Evolutionary conservation across 768 basidiomycete species (phyloP).

Genomic region (Mycena galopus): DNA sequence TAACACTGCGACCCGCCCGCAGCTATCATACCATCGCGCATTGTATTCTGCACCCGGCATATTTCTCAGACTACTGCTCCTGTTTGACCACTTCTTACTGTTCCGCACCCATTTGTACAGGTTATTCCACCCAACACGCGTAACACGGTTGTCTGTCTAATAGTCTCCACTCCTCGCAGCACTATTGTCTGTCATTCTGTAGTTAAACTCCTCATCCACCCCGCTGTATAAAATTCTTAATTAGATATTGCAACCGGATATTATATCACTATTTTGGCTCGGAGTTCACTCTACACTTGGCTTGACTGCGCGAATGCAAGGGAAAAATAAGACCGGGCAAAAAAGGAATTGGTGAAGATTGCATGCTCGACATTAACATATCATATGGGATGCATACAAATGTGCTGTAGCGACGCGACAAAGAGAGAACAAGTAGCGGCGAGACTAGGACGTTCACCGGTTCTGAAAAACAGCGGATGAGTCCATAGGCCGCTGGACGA

Average conservation of each 20-base stretch:
- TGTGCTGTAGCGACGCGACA: constrained; percentile 30
- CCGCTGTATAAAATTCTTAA: constrained; percentile 69
- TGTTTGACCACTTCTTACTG: constrained; percentile 58
- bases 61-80: constrained; percentile 68
- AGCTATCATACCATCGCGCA: constrained; percentile 68
- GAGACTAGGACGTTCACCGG: constrained; percentile 27
- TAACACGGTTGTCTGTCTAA: constrained; percentile 77
- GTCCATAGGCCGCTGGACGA: not conserved
- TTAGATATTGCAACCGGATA: constrained; percentile 44
- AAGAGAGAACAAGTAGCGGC: not conserved
- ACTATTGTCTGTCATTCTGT: constrained; percentile 79
- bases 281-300: not conserved
- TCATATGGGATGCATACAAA: constrained; percentile 37
- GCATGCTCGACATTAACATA: constrained; percentile 34
- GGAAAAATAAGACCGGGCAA: not conserved
- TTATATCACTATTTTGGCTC: constrained; percentile 39
- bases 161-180: constrained; percentile 67
- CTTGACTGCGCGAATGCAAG: not conserved
- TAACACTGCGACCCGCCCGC: constrained; percentile 51
- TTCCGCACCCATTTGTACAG: constrained; percentile 69
- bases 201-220: constrained; percentile 65
- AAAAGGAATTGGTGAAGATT: not conserved
- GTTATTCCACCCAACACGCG: constrained; percentile 61
- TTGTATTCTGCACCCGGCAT: constrained; percentile 81
- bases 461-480: constrained; percentile 18